Evolutionary conservation across 2,329 filamentous ascomycete genomes (phyloP).

Genomic region (Pseudocercospora fuligena): DNA sequence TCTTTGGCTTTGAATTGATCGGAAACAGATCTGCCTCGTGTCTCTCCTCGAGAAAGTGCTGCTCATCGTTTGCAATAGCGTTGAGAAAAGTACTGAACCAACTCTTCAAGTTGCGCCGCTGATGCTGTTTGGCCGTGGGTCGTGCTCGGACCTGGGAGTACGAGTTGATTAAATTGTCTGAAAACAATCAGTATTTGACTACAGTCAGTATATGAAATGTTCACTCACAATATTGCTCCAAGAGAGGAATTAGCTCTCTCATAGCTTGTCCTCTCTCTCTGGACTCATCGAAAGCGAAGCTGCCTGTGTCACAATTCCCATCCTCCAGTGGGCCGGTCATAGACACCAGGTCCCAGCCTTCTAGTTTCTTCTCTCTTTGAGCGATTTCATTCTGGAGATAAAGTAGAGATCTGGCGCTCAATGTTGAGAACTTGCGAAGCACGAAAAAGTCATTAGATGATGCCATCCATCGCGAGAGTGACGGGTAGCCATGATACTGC

Average conservation of each 20-base stretch:
- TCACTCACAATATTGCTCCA: constrained; percentile 23
- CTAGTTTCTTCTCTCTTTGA: constrained; percentile 6
- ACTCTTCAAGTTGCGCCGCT: constrained; percentile 8
- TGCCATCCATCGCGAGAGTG: constrained; percentile 20
- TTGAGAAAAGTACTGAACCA: constrained; percentile 7
- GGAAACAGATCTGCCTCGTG: constrained; percentile 20
- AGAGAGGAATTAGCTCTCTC: constrained; percentile 8
- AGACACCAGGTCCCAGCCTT: constrained; percentile 11
- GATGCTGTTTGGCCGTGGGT: constrained; percentile 1
- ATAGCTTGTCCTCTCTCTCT: background rate
- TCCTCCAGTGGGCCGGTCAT: background rate
- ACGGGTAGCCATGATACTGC: constrained; percentile 24
- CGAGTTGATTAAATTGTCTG: constrained; percentile 16
- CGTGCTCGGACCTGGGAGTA: constrained; percentile 6
- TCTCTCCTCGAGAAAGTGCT: constrained; percentile 12
- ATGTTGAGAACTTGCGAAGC: constrained; percentile 20
- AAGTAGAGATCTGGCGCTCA: constrained; percentile 17
- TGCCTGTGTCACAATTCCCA: constrained; percentile 7
- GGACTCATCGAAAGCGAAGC: background rate
- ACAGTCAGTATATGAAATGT: too few relatives aligned
- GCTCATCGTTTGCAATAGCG: constrained; percentile 12
- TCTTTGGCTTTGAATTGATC: constrained; percentile 14
- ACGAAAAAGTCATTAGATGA: constrained; percentile 22
- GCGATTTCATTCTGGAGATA: constrained; percentile 23
- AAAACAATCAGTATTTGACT: too few relatives aligned